Percentiles rank a stretch among this genome's conserved stretches.
Evolutionary conservation across 345 rosid genomes (phyloP).

Genomic region (Salix arbutifolia): DNA sequence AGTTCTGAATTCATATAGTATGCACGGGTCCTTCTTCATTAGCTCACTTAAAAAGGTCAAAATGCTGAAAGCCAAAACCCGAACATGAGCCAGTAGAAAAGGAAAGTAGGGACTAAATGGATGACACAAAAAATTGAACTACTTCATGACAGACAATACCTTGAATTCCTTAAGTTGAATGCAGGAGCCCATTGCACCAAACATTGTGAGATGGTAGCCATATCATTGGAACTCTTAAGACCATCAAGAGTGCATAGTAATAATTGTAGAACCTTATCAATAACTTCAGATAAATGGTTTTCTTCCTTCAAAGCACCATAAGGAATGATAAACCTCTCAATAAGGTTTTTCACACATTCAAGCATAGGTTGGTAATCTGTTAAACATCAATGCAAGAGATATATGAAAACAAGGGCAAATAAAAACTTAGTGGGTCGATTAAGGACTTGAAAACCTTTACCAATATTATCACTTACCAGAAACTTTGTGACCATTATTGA

Average conservation of each 20-base stretch:
- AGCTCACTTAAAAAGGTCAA: constrained; percentile 58
- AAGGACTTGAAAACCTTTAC: constrained; percentile 11
- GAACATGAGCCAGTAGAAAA: constrained; percentile 7
- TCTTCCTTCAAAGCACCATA: constrained; percentile 31
- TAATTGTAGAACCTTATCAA: constrained; percentile 62
- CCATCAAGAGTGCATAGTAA: constrained; percentile 58
- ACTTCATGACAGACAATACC: constrained; percentile 36
- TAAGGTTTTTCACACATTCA: constrained; percentile 39
- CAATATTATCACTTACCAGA: constrained; percentile 45
- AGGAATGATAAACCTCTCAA: constrained; percentile 39
- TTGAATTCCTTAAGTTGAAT: constrained; percentile 49
- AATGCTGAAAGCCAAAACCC: constrained; percentile 46
- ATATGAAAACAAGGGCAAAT: not conserved
- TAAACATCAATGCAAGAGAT: constrained; percentile 2
- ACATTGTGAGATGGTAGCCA: constrained; percentile 32
- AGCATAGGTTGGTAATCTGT: constrained; percentile 62
- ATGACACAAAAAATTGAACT: not conserved
- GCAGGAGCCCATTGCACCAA: constrained; percentile 67
- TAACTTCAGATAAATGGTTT: constrained; percentile 35
- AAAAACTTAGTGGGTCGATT: constrained; percentile 3
- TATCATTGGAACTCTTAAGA: constrained; percentile 34
- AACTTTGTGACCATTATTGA: constrained; percentile 36
- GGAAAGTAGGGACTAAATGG: constrained; percentile 4
- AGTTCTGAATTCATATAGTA: constrained; percentile 46
- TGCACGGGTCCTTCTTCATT: constrained; percentile 41